Conservation (phyloP, 208 protist species). For the Strigomonas oncopelti region DNA sequence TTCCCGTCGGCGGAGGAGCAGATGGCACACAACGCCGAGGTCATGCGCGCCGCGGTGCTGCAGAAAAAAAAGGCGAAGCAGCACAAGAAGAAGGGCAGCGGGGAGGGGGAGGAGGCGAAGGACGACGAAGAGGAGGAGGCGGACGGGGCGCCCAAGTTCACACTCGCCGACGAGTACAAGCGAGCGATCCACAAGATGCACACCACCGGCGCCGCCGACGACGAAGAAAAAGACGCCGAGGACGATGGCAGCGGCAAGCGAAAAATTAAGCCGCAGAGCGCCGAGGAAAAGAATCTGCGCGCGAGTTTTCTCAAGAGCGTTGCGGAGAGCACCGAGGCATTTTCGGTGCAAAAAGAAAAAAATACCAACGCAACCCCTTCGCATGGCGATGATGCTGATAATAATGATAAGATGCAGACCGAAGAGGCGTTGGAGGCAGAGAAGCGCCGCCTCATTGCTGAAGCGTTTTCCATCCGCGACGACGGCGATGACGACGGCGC, state of each 20-base stretch:
- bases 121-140: conserved; percentile 13
- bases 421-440: conserved; percentile 12
- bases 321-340: conserved; percentile 44
- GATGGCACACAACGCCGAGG: conserved; percentile 50
- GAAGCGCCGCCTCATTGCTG: conserved; percentile 13
- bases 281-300: conserved; percentile 58
- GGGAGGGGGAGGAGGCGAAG: conserved; percentile 4
- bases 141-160: conserved; percentile 35
- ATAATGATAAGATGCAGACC: conserved; percentile 9
- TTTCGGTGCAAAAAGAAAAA: conserved; percentile 12
- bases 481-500: conserved; percentile 10
- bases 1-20: conserved; percentile 77
- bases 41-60: conserved; percentile 45
- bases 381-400: neutral
- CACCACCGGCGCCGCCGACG: conserved; percentile 15
- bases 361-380: neutral
- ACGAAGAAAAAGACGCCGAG: conserved; percentile 23
- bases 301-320: conserved; percentile 68
- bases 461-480: conserved; percentile 17
- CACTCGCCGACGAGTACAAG: conserved; percentile 78
- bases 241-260: conserved; percentile 20
- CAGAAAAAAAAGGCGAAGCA: conserved; percentile 25
- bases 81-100: conserved; percentile 14
- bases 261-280: conserved; percentile 51
- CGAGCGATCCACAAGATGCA: conserved; percentile 38